phyloP scores from a whole-genome alignment of 768 basidiomycete species.

The Cubamyces sp. region DNA sequence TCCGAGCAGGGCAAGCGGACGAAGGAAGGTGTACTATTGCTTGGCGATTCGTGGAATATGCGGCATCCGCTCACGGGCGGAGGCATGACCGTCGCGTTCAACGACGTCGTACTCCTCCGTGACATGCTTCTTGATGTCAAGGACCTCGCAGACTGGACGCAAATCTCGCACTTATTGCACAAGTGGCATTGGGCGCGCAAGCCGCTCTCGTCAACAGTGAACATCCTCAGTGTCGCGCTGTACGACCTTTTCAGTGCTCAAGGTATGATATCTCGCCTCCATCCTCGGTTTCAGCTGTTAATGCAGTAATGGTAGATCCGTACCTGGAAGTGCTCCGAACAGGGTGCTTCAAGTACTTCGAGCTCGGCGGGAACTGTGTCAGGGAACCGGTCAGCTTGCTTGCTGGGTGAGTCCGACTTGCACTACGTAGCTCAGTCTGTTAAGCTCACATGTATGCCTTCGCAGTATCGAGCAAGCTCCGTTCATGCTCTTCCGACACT shows the following conservation, averaged over 20 bases:
- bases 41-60: conserved; percentile 99
- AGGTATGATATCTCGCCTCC: conserved; percentile 47
- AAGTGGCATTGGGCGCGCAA: conserved; percentile 90
- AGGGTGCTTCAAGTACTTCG: conserved; percentile 98
- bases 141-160: conserved; percentile 52
- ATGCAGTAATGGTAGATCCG: conserved; percentile 49
- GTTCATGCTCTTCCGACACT: conserved; percentile 80
- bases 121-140: conserved; percentile 56
- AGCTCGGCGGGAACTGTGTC: conserved; percentile 87
- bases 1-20: conserved; percentile 58
- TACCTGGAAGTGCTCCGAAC: conserved; percentile 64
- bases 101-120: conserved; percentile 79
- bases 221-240: conserved; percentile 89
- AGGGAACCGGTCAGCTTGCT: conserved; percentile 89
- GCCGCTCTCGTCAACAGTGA: conserved; percentile 81
- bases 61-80: conserved; percentile 97
- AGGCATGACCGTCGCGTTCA: conserved; percentile 95
- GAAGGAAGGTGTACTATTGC: conserved; percentile 76
- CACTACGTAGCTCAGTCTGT: not conserved
- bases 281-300: not conserved
- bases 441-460: not conserved
- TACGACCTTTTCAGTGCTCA: conserved; percentile 96
- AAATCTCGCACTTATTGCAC: conserved; percentile 55
- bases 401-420: conserved; percentile 64
- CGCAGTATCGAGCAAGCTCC: conserved; percentile 81